phyloP scores from a whole-genome alignment of 108 stramenopile genomes.

The Fistulifera solaris region DNA sequence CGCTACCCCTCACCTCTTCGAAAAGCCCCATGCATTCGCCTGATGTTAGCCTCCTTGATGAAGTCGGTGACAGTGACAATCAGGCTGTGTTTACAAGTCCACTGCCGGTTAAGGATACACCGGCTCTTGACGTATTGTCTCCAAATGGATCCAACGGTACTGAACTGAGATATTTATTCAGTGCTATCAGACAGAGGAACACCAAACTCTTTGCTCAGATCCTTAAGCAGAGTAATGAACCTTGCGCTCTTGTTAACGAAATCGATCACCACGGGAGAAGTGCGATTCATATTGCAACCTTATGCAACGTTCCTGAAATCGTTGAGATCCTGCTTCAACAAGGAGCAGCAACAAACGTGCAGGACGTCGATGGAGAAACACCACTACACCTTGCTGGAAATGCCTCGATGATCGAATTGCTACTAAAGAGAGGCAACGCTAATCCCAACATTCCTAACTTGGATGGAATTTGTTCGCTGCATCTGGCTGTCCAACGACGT shows the following conservation, averaged over 20 bases:
- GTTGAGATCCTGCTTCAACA: conserved; percentile 38
- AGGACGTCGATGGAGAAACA: conserved; percentile 72
- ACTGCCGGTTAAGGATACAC: no score
- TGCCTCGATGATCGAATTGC: conserved; percentile 31
- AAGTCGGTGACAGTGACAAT: conserved; percentile 33
- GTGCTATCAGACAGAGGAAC: no score
- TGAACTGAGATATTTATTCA: no score
- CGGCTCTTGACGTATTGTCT: no score
- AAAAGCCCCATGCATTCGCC: no score
- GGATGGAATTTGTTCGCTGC: conserved; percentile 70
- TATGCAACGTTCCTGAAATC: conserved; percentile 28
- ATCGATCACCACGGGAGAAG: conserved; percentile 38
- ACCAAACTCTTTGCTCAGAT: conserved; percentile 1
- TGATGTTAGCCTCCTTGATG: conserved; percentile 31
- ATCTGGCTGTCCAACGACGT: conserved; percentile 60
- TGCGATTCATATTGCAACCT: conserved; percentile 68
- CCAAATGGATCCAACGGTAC: no score
- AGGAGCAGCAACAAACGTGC: conserved; percentile 54
- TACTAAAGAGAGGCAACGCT: conserved; percentile 43
- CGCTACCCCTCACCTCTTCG: no score
- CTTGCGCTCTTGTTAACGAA: conserved; percentile 31
- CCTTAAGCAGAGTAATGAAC: conserved; percentile 8
- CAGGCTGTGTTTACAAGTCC: conserved; percentile 21
- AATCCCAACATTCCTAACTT: conserved; percentile 85
- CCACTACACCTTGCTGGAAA: conserved; percentile 56